Percentiles rank a stretch among this genome's conserved stretches.
phyloP scores from a whole-genome alignment of 805 yeast species.

The Pichia occidentalis region DNA sequence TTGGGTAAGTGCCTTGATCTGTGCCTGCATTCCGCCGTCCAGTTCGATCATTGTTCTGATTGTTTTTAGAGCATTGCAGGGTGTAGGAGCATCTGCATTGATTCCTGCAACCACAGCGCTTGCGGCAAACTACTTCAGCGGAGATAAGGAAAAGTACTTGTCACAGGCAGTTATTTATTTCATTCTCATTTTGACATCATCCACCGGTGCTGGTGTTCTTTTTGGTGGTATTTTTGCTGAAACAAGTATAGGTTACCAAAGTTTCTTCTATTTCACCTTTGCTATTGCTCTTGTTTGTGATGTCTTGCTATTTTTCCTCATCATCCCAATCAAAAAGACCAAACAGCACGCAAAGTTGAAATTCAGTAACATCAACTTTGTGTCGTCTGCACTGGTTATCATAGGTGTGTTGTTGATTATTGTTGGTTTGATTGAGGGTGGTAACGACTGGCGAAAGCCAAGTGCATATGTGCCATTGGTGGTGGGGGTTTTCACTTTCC shows the following conservation, averaged over 20 bases:
- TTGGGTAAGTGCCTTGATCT: slow-evolving; percentile 25
- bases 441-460: slow-evolving; percentile 36
- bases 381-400: slow-evolving; percentile 31
- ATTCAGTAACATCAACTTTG: slow-evolving; percentile 30
- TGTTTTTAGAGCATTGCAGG: slow-evolving; percentile 40
- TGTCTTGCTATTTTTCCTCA: slow-evolving; percentile 18
- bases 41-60: slow-evolving; percentile 32
- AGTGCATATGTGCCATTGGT: slow-evolving; percentile 36
- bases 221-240: slow-evolving; percentile 40
- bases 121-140: slow-evolving; percentile 21
- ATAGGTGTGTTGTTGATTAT: slow-evolving; percentile 33
- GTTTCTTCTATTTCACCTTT: slow-evolving; percentile 34
- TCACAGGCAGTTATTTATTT: slow-evolving; percentile 14
- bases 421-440: slow-evolving; percentile 41
- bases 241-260: slow-evolving; percentile 34
- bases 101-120: slow-evolving; percentile 29
- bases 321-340: slow-evolving; percentile 27
- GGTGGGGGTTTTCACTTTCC: slow-evolving; percentile 31
- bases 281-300: slow-evolving; percentile 22
- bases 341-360: slow-evolving; percentile 19
- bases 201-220: slow-evolving; percentile 35
- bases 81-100: slow-evolving; percentile 36
- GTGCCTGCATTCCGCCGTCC: slow-evolving; percentile 31
- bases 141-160: slow-evolving; percentile 12
- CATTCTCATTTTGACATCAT: slow-evolving; percentile 20